Evolutionary conservation across 495 filamentous ascomycete species (phyloP).

Genomic region (Penicillium longicatenatum): DNA sequence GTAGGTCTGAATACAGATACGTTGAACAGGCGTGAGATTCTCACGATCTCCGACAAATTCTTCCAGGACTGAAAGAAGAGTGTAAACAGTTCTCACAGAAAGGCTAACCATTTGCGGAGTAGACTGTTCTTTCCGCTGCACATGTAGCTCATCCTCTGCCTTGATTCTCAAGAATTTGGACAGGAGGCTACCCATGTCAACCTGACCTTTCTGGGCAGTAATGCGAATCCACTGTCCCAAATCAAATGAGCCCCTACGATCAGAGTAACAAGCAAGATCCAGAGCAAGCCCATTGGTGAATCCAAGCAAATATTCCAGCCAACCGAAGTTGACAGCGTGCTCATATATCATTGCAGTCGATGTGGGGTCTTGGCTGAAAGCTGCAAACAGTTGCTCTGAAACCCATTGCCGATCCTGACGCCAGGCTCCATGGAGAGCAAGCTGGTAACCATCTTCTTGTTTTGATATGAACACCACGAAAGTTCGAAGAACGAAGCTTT

Average conservation of each 20-base stretch:
- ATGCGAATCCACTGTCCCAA: slow-evolving; percentile 78
- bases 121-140: slow-evolving; percentile 63
- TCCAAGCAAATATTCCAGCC: slow-evolving; percentile 78
- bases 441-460: slow-evolving; percentile 68
- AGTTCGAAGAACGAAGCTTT: slow-evolving; percentile 62
- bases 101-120: slow-evolving; percentile 69
- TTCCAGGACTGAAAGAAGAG: slow-evolving; percentile 76
- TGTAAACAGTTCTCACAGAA: slow-evolving; percentile 80
- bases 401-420: slow-evolving; percentile 84
- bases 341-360: slow-evolving; percentile 81
- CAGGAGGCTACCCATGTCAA: slow-evolving; percentile 64
- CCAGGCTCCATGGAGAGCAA: slow-evolving; percentile 89
- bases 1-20: slow-evolving; percentile 87
- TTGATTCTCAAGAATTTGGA: slow-evolving; percentile 79
- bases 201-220: slow-evolving; percentile 56
- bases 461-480: slow-evolving; percentile 63
- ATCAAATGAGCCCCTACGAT: slow-evolving; percentile 77
- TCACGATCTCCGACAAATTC: slow-evolving; percentile 60
- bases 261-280: slow-evolving; percentile 87
- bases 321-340: slow-evolving; percentile 71
- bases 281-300: slow-evolving; percentile 79
- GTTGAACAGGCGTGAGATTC: slow-evolving; percentile 67
- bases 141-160: slow-evolving; percentile 74
- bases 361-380: slow-evolving; percentile 73
- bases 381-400: slow-evolving; percentile 71